Evolutionary conservation across 1,284 basidiomycete genomes (phyloP), one percentile per base, ranked within the genome.

Genomic region (Sphaerobolus stellatus): DNA sequence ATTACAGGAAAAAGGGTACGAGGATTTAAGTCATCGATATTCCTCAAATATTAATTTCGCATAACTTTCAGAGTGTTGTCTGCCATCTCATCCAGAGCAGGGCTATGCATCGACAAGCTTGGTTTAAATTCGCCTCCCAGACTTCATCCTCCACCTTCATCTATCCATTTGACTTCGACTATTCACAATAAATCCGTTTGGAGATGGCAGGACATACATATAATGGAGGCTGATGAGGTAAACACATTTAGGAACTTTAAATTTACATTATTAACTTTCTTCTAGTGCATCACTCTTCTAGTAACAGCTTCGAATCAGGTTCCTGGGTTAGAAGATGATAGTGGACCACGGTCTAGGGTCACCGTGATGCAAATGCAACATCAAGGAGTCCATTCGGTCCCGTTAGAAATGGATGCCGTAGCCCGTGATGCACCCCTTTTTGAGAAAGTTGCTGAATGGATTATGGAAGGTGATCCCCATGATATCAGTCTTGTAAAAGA

Each of bases 1-100:
- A 28, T 65, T 89, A 28, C 82, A 84, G 52, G 70, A 75, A 58
- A 72, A 75, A 50, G 84, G 84, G 84, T 84, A 60, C 66, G 70
- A 66, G n/a, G 34, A 25, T 27, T 34, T 47, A 45, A 25, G n/a
- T 28, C 7, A 16, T 7, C 25, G n/a, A 41, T 5, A 13, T 3
- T 24, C 28, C 29, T 31, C 14, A 7, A 9, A 7, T 38, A 22
- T 18, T 3, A 4, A 18, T 50, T 34, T 34, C 5, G 22, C 36
- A 18, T 50, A 3, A n/a, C n/a, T 20, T 20, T 24, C 29, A 51
- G 50, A 6, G 29, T 22, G 9, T 20, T 51, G 24, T 3, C 9
- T 24, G 50, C 34, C 24, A 51, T 51, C 8, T 38, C 18, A 18
- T 13, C 25, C 11, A 22, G 49, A 22, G 64, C 68, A 50, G 66